Conservation (phyloP, 1,139 yeast species). For the Groenewaldozyma sp. region DNA sequence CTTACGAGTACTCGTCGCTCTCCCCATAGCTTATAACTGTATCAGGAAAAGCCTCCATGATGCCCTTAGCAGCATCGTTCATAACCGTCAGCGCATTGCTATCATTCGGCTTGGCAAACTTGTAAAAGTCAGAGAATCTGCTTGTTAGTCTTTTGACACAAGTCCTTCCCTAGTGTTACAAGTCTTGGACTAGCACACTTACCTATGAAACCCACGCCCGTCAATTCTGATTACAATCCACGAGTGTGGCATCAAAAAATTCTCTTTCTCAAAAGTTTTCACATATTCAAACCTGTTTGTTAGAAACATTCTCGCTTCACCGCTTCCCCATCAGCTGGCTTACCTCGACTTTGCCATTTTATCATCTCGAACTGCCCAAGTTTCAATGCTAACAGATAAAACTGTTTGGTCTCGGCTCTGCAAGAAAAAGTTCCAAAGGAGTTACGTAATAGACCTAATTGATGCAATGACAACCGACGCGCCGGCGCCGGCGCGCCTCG, state of each 20-base stretch:
- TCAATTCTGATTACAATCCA: conserved; percentile 81
- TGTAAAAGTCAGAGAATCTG: conserved; percentile 55
- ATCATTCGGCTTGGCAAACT: conserved; percentile 85
- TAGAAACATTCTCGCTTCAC: background rate
- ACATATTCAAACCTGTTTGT: conserved; percentile 65
- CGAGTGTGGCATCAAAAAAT: conserved; percentile 64
- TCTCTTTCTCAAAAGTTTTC: conserved; percentile 67
- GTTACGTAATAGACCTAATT: too few relatives aligned
- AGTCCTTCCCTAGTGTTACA: background rate
- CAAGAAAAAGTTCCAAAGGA: too few relatives aligned
- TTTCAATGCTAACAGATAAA: too few relatives aligned
- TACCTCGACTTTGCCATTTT: conserved; percentile 21
- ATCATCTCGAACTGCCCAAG: too few relatives aligned
- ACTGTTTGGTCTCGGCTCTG: too few relatives aligned
- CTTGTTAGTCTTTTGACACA: background rate
- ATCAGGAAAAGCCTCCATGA: conserved; percentile 61
- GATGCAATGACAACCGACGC: too few relatives aligned
- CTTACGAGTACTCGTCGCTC: conserved; percentile 75
- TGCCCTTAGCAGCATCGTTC: conserved; percentile 67
- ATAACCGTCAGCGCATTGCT: conserved; percentile 61
- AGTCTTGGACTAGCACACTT: too few relatives aligned
- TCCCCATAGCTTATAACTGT: conserved; percentile 83
- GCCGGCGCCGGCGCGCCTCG: too few relatives aligned
- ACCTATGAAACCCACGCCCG: conserved; percentile 86
- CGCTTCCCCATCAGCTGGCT: background rate